Evolutionary conservation across 495 filamentous ascomycete genomes (phyloP), one percentile per base, ranked within the genome.

Genomic region (Hapsidospora chrysogenum): DNA sequence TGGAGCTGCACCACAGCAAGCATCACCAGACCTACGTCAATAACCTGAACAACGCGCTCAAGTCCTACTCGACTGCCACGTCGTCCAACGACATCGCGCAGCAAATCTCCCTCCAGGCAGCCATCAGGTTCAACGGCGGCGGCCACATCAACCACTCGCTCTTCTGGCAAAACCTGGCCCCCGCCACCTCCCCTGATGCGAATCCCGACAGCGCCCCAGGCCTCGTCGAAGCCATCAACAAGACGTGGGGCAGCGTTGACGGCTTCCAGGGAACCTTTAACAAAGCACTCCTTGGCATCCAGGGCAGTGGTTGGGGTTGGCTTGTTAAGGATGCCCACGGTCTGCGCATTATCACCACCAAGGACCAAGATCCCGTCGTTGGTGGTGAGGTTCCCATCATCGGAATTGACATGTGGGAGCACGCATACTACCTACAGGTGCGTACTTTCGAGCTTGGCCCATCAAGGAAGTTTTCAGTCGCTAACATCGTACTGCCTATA

Each of bases 391-490:
- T 70, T 36, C 86, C 89, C 35, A 58, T 97, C 32, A 67, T 97
- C 21, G 89, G 92, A 10, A 79, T 97, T 49, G 89, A 97, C 63
- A 92, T 89, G 50, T 97, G 89, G 89, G 89, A 97, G 62, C 47
- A 62, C 42, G 56, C 63, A 17, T 66, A 70, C 46, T 68, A 66
- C 59, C 66, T 97, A 30, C 85, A 97, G 85, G 87, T 64, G 73
- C 74, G 41, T 85, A 72, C 54, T 80, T 78, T 60, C 67, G 58
- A n/a, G n/a, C 27, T 33, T 39, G 9, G 10, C 35, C 9, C 26
- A 17, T 11, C n/a, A 3, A 26, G 6, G 6, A 26, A 26, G 23
- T 26, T 26, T 6, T 6, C 6, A 26, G 23, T 3, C 15, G 15
- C 28, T 22, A 31, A 38, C 18, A 8, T n/a, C 15, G 1, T 30